phyloP scores from a whole-genome alignment of 129 eudicot species.

The Flaveria bidentis region DNA sequence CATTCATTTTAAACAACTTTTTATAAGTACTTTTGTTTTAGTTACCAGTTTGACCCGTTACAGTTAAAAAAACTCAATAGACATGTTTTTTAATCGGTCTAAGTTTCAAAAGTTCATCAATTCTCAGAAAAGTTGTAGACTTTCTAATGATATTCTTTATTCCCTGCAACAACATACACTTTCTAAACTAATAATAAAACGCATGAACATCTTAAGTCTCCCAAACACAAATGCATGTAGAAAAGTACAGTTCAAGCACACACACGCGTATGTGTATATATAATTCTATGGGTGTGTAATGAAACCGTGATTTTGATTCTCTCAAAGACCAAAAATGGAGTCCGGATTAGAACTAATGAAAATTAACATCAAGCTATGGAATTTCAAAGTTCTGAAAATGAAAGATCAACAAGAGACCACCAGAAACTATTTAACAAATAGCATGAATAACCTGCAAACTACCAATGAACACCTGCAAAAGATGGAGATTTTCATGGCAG shows the following conservation, averaged over 20 bases:
- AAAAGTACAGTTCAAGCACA: neutral
- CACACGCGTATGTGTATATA: too few relatives aligned
- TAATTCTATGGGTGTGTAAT: neutral
- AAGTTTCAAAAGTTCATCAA: neutral
- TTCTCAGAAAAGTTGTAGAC: neutral
- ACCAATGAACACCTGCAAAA: slow-evolving; percentile 28
- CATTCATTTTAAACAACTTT: too few relatives aligned
- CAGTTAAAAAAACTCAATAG: too few relatives aligned
- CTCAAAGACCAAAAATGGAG: slow-evolving; percentile 29
- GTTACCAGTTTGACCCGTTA: too few relatives aligned
- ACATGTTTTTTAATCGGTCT: neutral
- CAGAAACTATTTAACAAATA: slow-evolving; percentile 18
- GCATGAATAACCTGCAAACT: slow-evolving; percentile 18
- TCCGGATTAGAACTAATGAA: neutral
- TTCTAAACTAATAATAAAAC: neutral
- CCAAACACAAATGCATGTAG: slow-evolving; percentile 23
- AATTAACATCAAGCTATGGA: slow-evolving; percentile 12
- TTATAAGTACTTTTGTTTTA: too few relatives aligned
- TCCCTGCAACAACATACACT: neutral
- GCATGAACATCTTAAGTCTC: slow-evolving; percentile 1
- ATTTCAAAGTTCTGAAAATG: slow-evolving; percentile 15
- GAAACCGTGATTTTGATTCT: neutral
- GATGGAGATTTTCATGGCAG: slow-evolving; percentile 18
- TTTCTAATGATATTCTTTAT: neutral
- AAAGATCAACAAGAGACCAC: slow-evolving; percentile 32